Evolutionary conservation across 2,329 filamentous ascomycete species (phyloP).

Genomic region (Alternaria alternata): DNA sequence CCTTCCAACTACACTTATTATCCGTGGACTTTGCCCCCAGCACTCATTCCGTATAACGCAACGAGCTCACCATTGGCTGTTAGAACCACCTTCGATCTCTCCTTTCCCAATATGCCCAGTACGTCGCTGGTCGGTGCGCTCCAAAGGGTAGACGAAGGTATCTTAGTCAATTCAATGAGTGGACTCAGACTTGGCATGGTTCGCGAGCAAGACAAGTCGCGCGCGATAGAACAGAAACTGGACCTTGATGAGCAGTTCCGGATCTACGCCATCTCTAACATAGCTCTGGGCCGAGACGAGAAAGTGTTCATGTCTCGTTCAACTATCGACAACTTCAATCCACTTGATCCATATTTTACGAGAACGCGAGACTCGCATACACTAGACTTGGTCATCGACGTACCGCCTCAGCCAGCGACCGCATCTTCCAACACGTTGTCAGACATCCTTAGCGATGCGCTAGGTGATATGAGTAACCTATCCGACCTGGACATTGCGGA

Average conservation of each 20-base stretch:
- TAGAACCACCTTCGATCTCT: conserved; percentile 75
- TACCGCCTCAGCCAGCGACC: conserved; percentile 36
- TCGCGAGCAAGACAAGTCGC: conserved; percentile 62
- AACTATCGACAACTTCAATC: conserved; percentile 70
- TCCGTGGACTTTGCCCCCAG: conserved; percentile 87
- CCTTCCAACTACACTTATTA: conserved; percentile 84
- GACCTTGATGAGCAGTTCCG: conserved; percentile 63
- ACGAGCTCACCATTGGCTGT: conserved; percentile 76
- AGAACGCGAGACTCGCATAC: conserved; percentile 75
- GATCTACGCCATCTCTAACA: conserved; percentile 81
- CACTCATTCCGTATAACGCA: conserved; percentile 77
- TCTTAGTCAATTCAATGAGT: conserved; percentile 67
- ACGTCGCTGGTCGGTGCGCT: conserved; percentile 59
- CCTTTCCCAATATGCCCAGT: conserved; percentile 67
- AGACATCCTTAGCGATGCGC: conserved; percentile 33
- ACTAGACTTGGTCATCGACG: conserved; percentile 76
- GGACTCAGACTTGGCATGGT: conserved; percentile 72
- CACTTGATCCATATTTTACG: conserved; percentile 84
- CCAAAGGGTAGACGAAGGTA: conserved; percentile 66
- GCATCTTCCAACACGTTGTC: conserved; percentile 25
- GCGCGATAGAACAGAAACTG: conserved; percentile 46
- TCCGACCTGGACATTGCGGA: conserved; percentile 33
- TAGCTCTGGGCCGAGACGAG: conserved; percentile 86
- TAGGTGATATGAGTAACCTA: conserved; percentile 35
- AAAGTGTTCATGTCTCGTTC: conserved; percentile 81